Percentiles rank a stretch among this genome's conserved stretches.
Conservation (phyloP, 345 rosid species). For the Noccaea bulbosa region DNA sequence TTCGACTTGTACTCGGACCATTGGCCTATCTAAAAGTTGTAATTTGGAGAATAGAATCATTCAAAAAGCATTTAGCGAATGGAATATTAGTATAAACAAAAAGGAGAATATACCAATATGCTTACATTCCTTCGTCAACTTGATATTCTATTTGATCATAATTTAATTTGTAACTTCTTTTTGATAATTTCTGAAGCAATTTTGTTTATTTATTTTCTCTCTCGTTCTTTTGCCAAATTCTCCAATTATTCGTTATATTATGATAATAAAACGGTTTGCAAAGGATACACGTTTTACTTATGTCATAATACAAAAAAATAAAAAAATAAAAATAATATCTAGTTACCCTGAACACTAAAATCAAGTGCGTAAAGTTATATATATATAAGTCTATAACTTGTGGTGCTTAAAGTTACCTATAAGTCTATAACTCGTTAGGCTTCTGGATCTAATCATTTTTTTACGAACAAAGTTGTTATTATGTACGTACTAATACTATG, state of each 20-base stretch:
- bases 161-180: neutral
- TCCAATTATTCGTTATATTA: neutral
- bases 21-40: slow-evolving; percentile 27
- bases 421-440: too few relatives aligned
- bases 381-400: neutral
- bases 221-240: neutral
- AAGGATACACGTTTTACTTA: slow-evolving; percentile 9
- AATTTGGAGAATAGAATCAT: slow-evolving; percentile 29
- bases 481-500: too few relatives aligned
- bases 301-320: neutral
- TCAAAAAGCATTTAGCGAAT: slow-evolving; percentile 17
- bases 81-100: slow-evolving; percentile 22
- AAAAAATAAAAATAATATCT: too few relatives aligned
- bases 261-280: neutral
- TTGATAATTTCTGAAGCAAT: neutral
- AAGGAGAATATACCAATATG: slow-evolving; percentile 39
- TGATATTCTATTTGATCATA: slow-evolving; percentile 11
- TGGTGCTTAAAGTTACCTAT: too few relatives aligned
- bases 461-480: too few relatives aligned
- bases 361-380: neutral
- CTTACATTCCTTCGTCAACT: slow-evolving; percentile 34
- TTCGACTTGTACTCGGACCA: slow-evolving; percentile 30
- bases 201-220: neutral
- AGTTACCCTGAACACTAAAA: neutral
- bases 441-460: too few relatives aligned